phyloP scores from a whole-genome alignment of 2,329 filamentous ascomycete species.

The Aspergillus quadricinctus region DNA sequence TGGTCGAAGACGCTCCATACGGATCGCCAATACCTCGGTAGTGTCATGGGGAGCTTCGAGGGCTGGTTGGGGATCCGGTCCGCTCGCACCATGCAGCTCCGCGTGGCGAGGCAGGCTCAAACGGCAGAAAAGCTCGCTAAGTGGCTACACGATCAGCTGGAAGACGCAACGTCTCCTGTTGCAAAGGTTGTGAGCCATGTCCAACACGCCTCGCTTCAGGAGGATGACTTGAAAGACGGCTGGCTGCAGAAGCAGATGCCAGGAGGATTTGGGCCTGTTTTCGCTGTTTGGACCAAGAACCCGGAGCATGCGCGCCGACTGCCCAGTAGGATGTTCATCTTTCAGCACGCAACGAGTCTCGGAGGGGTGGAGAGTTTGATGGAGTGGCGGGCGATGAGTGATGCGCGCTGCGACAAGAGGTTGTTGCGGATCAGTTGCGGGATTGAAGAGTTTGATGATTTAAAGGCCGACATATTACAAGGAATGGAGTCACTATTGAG shows the following conservation, averaged over 20 bases:
- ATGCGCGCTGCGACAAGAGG: constrained; percentile 64
- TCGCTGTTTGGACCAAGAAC: constrained; percentile 63
- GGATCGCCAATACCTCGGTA: constrained; percentile 72
- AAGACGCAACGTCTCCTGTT: constrained; percentile 31
- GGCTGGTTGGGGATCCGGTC: constrained; percentile 85
- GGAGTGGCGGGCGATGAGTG: constrained; percentile 90
- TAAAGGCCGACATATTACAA: constrained; percentile 67
- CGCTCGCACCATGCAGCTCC: constrained; percentile 75
- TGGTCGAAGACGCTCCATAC: constrained; percentile 57
- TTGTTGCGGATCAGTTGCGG: constrained; percentile 75
- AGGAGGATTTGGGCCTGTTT: constrained; percentile 82
- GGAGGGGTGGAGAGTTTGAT: constrained; percentile 93
- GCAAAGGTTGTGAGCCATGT: constrained; percentile 57
- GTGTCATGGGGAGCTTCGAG: constrained; percentile 81
- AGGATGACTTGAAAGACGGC: constrained; percentile 37
- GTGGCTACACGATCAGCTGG: constrained; percentile 60
- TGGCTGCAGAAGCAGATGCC: constrained; percentile 91
- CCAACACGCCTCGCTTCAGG: constrained; percentile 75
- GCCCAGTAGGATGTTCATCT: constrained; percentile 73
- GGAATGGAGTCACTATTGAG: constrained; percentile 49
- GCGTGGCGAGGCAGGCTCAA: constrained; percentile 68
- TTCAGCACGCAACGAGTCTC: constrained; percentile 91
- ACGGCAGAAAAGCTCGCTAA: constrained; percentile 58
- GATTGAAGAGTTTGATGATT: constrained; percentile 79
- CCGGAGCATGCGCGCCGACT: constrained; percentile 60